Base-by-base conservation (phyloP, 129 eudicot species). In the Escallonia rubra region DNA sequence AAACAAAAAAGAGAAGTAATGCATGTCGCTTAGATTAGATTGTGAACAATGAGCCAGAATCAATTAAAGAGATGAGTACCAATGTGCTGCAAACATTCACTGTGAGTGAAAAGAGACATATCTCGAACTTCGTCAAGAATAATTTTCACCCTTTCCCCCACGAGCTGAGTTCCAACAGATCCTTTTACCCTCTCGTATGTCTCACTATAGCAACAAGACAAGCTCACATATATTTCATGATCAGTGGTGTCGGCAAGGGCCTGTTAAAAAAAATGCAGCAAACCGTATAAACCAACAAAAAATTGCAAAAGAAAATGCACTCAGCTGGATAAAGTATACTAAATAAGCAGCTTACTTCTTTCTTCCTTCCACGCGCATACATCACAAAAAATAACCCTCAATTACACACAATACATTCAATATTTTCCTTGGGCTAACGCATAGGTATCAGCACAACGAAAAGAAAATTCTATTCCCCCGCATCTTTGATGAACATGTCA, bases 91-190 rank as follows among this genome's bases (percentile, higher is more conserved):
- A 86, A 74, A 73, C 98, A 93, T 53, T 93, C 85, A 3, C 63
- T 56, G 45, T 77, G 96, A 11, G 96, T 89, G 60, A 73, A 78
- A 68, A 89, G 82, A 58, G 80, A 60, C 61, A 89, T 52, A 49
- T 73, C 80, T 73, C 72, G 89, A 73, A 89, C 85, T 85, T 93
- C 98, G 76, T 84, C 89, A 63, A 93, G 88, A 63, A 93, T 93
- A 67, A 93, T 86, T 64, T 86, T 72, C 48, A 92, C 98, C 69
- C 98, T 78, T 80, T 93, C 98, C 65, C 89, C 90, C 64, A 93
- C 64, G 65, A 89, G 91, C 78, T 89, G 98, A 61, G 98, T 89
- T 56, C 98, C 98, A 76, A 93, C 96, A 66, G 76, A 81, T n/a
- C 98, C 98, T 67, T 65, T 89, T 15, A 75, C 80, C 66, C 91